Conservation (phyloP, 371 early-diverging fungal species). For the Mucor circinelloides region DNA sequence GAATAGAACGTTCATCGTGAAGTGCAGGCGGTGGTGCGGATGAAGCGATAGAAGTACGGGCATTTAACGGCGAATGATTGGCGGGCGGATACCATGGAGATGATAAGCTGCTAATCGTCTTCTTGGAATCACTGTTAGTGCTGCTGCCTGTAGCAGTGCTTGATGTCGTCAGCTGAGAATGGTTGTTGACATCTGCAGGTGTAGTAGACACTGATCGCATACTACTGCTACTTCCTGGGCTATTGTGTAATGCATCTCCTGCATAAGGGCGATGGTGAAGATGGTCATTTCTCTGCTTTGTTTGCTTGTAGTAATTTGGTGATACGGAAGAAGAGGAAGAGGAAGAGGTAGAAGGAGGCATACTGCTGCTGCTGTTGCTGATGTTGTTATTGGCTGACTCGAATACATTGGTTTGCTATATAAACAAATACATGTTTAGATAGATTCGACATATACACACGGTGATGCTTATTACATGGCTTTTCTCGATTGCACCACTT, state of each 20-base stretch:
- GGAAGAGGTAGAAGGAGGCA: neutral
- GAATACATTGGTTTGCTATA: neutral
- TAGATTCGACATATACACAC: neutral
- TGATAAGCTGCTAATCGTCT: neutral
- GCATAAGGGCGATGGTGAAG: neutral
- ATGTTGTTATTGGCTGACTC: neutral
- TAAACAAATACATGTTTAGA: neutral
- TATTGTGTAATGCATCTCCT: neutral
- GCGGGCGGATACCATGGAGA: neutral
- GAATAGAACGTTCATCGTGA: constrained; percentile 11
- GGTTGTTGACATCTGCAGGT: neutral
- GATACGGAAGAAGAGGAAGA: neutral
- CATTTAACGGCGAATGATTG: neutral
- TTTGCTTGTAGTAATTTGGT: neutral
- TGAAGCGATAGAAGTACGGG: neutral
- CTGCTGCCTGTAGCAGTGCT: neutral
- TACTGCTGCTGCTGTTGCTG: neutral
- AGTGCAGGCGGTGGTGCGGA: neutral
- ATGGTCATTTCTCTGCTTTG: neutral
- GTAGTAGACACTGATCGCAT: neutral
- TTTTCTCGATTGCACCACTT: neutral
- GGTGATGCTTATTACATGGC: neutral
- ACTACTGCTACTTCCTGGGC: neutral
- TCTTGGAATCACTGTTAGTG: neutral
- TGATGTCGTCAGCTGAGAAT: neutral